Base-by-base conservation (phyloP, 768 basidiomycete genomes). In the Suillus americanus region DNA sequence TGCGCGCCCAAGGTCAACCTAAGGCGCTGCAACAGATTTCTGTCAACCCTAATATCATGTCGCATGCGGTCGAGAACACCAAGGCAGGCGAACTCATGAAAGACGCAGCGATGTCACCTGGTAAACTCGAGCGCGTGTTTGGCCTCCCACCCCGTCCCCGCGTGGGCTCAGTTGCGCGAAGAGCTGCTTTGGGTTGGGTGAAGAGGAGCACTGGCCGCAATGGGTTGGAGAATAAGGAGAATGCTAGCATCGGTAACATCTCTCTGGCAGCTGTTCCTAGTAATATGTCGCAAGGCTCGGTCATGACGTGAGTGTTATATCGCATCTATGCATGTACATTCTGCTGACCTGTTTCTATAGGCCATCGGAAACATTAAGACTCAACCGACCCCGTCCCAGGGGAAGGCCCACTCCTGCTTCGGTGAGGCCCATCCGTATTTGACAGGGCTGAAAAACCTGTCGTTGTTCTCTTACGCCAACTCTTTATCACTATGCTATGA, bases 151-250 rank as follows among this genome's bases (percentile, higher is more conserved):
- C 77, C 6, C 84, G 87, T 12, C 82, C 87, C 18, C 79, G 84
- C 30, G 84, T 87, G 54, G 81, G 77, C 3, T 87, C 87, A 0
- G 81, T 78, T n/a, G 79, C 84, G 0, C 80, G 88, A 14, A 80
- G 88, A n/a, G 80, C 78, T 0, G 83, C 84, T 0, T 78, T 86
- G 1, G 90, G 89, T 2, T 87, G 84, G 86, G 77, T 86, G 48
- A 91, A 91, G 77, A 84, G 86, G 41, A 85, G 82, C 68, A 79
- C 76, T 0, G 83, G 82, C 37, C 75, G 87, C 79, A 75, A 76
- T 72, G 64, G 84, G 74, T 60, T 79, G 71, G 87, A 85, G 64
- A 83, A 84, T 68, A 84, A 88, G 72, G 86, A 88, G 74, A 73
- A 71, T 50, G 62, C 67, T 37, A 60, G 62, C 6, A 60, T 64